A percentile compares a stretch with the other conserved stretches of the same genome.
Conservation (phyloP, 192 early-diverging fungal species). For the Rhizoclosmatium globosum region DNA sequence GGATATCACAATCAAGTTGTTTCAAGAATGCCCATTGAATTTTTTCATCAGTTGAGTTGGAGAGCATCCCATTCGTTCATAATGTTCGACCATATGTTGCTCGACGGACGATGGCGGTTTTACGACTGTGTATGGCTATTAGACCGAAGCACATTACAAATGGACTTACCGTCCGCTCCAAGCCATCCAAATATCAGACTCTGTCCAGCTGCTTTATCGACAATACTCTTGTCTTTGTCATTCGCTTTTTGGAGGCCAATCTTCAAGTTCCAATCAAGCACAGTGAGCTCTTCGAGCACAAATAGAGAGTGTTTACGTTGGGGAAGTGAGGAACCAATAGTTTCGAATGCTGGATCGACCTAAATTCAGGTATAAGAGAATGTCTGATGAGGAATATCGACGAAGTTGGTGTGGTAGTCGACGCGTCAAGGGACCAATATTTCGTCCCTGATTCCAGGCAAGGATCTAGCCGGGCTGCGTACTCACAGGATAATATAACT, state of each 20-base stretch:
- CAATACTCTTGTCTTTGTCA: not conserved
- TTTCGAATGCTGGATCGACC: not conserved
- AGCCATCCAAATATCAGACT: constrained; percentile 3
- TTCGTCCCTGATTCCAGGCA: not conserved
- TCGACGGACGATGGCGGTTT: constrained; percentile 1
- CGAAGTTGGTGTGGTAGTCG: too few species aligned
- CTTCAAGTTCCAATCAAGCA: constrained; percentile 23
- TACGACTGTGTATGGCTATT: not conserved
- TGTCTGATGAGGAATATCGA: not conserved
- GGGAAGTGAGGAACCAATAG: not conserved
- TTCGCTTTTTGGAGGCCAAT: not conserved
- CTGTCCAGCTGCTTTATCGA: not conserved
- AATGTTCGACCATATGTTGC: constrained; percentile 10
- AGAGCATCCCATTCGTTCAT: constrained; percentile 9
- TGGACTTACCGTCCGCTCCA: not conserved
- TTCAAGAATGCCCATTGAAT: constrained; percentile 17
- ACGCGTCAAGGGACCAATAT: not conserved
- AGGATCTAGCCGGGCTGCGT: not conserved
- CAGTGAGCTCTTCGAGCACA: constrained; percentile 6
- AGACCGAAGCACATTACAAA: not conserved
- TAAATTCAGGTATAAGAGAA: not conserved
- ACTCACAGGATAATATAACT: constrained; percentile 11
- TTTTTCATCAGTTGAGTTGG: constrained; percentile 11
- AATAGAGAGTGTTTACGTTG: not conserved
- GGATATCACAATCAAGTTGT: constrained; percentile 1